Conservation (phyloP, 2,329 filamentous ascomycete genomes). For the Botryotinia globosa region DNA sequence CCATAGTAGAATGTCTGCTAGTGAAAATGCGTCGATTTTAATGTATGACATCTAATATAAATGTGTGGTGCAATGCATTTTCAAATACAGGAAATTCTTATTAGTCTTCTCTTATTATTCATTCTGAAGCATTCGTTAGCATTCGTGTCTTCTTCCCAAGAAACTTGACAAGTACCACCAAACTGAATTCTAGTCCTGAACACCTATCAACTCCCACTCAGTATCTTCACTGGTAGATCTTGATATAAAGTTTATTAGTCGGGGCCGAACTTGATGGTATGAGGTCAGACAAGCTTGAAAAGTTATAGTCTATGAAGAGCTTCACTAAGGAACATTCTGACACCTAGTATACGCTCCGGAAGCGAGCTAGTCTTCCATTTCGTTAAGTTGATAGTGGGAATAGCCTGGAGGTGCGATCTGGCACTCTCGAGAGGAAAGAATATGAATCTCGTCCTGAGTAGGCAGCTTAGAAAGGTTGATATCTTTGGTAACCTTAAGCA, state of each 20-base stretch:
- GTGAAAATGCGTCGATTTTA: neutral
- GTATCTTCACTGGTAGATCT: neutral
- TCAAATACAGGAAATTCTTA: no score
- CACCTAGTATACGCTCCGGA: neutral
- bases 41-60: neutral
- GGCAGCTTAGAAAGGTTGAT: neutral
- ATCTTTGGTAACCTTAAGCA: neutral
- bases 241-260: neutral
- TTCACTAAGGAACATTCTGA: neutral
- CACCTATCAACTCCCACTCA: no score
- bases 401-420: neutral
- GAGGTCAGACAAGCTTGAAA: neutral
- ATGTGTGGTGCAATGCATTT: neutral
- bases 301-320: neutral
- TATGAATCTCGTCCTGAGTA: neutral
- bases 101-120: no score
- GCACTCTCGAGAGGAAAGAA: rapidly evolving
- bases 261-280: no score
- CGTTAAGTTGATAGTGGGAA: rapidly evolving
- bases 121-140: no score
- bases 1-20: neutral
- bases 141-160: neutral
- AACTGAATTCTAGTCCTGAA: neutral
- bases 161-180: neutral
- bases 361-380: neutral